Percentiles rank a stretch among this genome's conserved stretches.
These are phyloP conservation scores for Litchi chinensis DNA, from an alignment of 345 rosid species.

Conservation along the genomic window DNA sequence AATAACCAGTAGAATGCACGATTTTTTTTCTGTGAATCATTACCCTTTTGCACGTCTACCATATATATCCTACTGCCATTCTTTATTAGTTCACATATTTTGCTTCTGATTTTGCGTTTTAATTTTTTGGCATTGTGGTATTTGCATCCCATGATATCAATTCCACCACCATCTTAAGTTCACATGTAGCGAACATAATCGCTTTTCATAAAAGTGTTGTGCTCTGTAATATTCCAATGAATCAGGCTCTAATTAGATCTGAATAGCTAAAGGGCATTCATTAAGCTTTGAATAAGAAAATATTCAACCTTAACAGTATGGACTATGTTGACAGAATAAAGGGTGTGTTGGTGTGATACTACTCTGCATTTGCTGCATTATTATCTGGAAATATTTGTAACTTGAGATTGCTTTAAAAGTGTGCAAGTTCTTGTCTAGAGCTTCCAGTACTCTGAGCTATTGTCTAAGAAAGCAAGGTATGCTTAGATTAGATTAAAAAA, in stretches of 20 bases:
- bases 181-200: background rate
- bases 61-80: background rate
- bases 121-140: background rate
- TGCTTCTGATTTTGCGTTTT: background rate
- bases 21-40: background rate
- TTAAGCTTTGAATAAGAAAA: background rate
- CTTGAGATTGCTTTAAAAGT: background rate
- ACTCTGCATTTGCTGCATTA: background rate
- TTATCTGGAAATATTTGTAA: background rate
- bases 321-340: background rate
- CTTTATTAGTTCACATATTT: background rate
- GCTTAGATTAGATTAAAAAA: background rate
- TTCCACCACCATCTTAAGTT: background rate
- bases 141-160: background rate
- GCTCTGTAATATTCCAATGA: too few species aligned
- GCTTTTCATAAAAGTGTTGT: background rate
- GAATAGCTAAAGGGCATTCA: too few species aligned
- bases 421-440: background rate
- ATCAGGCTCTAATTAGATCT: too few species aligned
- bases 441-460: background rate
- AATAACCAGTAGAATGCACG: constrained; percentile 11
- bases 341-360: background rate
- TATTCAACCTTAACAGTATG: background rate
- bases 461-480: background rate
- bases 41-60: background rate